Conservation (phyloP, 2,329 filamentous ascomycete species). For the Lizonia empirigonia region DNA sequence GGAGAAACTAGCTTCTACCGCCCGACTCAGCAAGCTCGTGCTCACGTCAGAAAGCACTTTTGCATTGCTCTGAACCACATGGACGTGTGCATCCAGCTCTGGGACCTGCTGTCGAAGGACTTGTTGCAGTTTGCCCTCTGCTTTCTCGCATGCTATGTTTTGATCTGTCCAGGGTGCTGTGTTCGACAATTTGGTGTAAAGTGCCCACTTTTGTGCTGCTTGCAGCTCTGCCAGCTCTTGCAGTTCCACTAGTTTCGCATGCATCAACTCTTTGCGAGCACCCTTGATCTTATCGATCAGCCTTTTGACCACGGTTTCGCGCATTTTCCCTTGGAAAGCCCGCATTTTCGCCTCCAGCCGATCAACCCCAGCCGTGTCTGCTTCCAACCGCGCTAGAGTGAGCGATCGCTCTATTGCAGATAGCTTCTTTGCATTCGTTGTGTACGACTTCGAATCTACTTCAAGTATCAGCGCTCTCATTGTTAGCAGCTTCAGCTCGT, state of each 20-base stretch:
- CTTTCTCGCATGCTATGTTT: not conserved
- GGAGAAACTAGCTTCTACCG: not conserved
- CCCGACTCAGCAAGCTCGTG: not conserved
- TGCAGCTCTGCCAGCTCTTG: slow-evolving; percentile 21
- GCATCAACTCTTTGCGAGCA: slow-evolving; percentile 11
- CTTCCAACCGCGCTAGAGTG: not conserved
- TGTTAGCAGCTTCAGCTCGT: slow-evolving; percentile 21
- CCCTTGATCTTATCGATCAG: slow-evolving; percentile 11
- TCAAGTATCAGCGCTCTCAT: slow-evolving; percentile 18
- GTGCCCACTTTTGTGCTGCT: slow-evolving; percentile 20
- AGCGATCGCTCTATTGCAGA: not conserved
- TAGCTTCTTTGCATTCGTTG: not conserved
- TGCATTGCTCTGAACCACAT: slow-evolving; percentile 1
- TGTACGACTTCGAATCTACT: not conserved
- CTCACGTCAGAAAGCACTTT: not conserved
- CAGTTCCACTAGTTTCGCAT: slow-evolving; percentile 13
- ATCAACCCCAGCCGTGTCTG: not conserved
- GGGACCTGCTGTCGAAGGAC: not conserved
- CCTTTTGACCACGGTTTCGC: not conserved
- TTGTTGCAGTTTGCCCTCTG: not conserved
- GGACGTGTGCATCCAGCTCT: slow-evolving; percentile 6
- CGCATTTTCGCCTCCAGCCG: not conserved
- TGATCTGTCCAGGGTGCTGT: not conserved
- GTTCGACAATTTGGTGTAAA: not conserved
- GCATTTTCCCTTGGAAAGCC: not conserved